These are phyloP conservation scores for Oryza officinalis DNA, from an alignment of 176 grass and related monocot genomes.

Conservation along the genomic window DNA sequence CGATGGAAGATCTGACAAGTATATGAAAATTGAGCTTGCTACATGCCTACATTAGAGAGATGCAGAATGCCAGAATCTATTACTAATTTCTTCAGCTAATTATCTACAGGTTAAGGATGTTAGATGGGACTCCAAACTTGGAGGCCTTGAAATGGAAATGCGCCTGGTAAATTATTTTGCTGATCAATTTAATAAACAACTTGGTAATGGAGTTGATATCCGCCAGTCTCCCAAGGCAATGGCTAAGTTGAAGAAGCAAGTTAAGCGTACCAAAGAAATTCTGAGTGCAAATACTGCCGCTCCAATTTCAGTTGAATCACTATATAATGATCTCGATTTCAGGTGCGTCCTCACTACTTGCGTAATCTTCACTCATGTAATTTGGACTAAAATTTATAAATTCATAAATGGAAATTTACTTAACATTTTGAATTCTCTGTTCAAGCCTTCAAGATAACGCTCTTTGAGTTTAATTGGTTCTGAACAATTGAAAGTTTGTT, in stretches of 20 bases:
- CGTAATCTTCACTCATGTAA: background rate
- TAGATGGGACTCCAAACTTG: constrained; percentile 93
- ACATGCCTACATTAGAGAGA: background rate
- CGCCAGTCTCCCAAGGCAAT: constrained; percentile 92
- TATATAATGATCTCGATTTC: constrained; percentile 91
- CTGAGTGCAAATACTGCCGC: constrained; percentile 91
- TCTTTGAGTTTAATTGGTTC: background rate
- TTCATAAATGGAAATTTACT: constrained; percentile 6
- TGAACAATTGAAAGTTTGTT: background rate
- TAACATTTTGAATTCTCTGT: constrained; percentile 15
- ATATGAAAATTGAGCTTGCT: background rate
- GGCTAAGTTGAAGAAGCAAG: constrained; percentile 99
- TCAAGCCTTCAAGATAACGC: constrained; percentile 4
- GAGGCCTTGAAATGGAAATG: constrained; percentile 92
- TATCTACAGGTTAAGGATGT: constrained; percentile 83
- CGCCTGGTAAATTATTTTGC: constrained; percentile 80
- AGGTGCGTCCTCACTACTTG: constrained; percentile 50
- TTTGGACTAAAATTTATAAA: background rate
- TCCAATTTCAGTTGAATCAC: constrained; percentile 95
- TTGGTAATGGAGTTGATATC: constrained; percentile 81
- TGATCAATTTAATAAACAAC: constrained; percentile 90
- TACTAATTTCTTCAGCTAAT: constrained; percentile 15
- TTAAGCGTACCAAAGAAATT: constrained; percentile 99
- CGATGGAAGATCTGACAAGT: constrained; percentile 29
- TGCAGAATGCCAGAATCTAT: background rate